Base-by-base conservation (phyloP, 306 rosid genomes). In the Urtica urens region DNA sequence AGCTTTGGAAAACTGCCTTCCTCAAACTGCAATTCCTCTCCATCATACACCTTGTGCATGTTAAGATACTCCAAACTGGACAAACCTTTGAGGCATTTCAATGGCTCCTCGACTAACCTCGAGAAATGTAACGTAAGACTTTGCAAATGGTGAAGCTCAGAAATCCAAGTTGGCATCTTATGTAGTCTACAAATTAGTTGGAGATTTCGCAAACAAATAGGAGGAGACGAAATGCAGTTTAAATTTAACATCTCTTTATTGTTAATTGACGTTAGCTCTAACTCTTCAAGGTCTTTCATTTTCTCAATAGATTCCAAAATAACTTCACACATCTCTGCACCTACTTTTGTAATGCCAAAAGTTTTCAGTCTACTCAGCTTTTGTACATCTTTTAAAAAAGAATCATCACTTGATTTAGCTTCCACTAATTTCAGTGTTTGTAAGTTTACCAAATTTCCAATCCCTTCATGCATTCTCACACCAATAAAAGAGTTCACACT, bases 11-110 rank as follows among this genome's bases (percentile, higher is more conserved):
- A 71, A 3, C 63, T 62, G 4, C 57, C 60, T 12, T 7, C 17
- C 33, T 46, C 27, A 27, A 66, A 72, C 33, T 66, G 59, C 54
- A 66, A 20, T 24, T 4, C 55, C 60, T 46, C 53, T 23, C 72
- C 73, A 18, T 0, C 54, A 38, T 44, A 72, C 8, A 59, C 47
- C 2, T 37, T 29, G 51, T 34, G 17, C 12, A 66, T 0, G 10
- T 2, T 1, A 3, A 66, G 46, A 12, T 3, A 12, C 17, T 22
- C 22, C 48, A 71, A 18, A 51, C 27, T 51, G 25, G 55, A 63
- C 51, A 72, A 55, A 2, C 6, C 29, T n/a, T 55, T 14, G 12
- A 71, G 8, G 9, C 18, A 11, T 6, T 51, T 23, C 0, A 65
- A 15, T 1, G 72, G 65, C 33, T 71, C 68, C 15, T 45, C 38